These are phyloP conservation scores for Pouteria glomerata DNA, from an alignment of 148 eudicot species.

Conservation along the genomic window DNA sequence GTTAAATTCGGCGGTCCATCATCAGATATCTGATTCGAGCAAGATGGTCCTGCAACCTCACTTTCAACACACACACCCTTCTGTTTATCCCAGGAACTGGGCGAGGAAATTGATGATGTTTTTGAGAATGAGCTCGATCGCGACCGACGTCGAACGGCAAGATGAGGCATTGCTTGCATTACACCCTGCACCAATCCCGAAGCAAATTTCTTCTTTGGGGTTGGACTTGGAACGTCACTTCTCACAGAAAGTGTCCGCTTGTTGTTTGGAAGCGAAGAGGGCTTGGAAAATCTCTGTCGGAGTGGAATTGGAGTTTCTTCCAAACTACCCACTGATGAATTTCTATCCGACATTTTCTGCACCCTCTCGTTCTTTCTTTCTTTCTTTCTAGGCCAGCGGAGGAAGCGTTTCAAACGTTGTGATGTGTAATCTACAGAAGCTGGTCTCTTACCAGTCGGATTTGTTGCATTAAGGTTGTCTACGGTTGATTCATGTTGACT, in stretches of 20 bases:
- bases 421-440: slow-evolving; percentile 38
- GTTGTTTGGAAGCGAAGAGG: slow-evolving; percentile 46
- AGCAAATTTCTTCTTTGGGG: slow-evolving; percentile 69
- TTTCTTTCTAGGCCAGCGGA: slow-evolving; percentile 63
- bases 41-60: slow-evolving; percentile 33
- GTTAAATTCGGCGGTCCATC: slow-evolving; percentile 19
- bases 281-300: slow-evolving; percentile 53
- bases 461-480: slow-evolving; percentile 18
- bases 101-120: slow-evolving; percentile 53
- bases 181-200: slow-evolving; percentile 53
- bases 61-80: slow-evolving; percentile 33
- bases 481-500: slow-evolving; percentile 32
- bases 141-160: slow-evolving; percentile 29
- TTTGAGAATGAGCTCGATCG: slow-evolving; percentile 61
- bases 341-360: slow-evolving; percentile 31
- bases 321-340: slow-evolving; percentile 20
- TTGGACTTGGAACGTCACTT: slow-evolving; percentile 79
- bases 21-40: slow-evolving; percentile 20
- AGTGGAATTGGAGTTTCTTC: slow-evolving; percentile 57
- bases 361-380: slow-evolving; percentile 23
- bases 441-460: slow-evolving; percentile 26
- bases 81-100: slow-evolving; percentile 44
- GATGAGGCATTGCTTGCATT: slow-evolving; percentile 45
- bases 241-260: slow-evolving; percentile 70
- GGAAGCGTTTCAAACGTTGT: slow-evolving; percentile 47